These are phyloP conservation scores for Penicillium paxilli DNA, from an alignment of 495 filamentous ascomycete genomes.

Conservation along the genomic window DNA sequence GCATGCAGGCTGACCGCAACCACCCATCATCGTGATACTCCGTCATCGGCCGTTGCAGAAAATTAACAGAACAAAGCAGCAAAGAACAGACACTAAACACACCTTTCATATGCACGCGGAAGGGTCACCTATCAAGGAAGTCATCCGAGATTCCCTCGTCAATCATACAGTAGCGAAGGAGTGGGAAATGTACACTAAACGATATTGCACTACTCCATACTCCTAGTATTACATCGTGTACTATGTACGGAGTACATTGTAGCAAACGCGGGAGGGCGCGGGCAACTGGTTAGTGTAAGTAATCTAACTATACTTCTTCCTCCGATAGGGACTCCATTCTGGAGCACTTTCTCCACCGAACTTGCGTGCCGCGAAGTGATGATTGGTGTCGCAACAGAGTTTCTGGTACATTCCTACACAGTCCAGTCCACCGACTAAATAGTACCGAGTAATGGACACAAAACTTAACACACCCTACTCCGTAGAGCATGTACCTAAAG, in stretches of 20 bases:
- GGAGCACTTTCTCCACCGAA: background rate
- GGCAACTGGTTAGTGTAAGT: background rate
- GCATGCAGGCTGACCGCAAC: conserved; percentile 28
- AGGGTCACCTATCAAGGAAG: conserved; percentile 25
- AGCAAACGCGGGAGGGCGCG: background rate
- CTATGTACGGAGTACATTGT: background rate
- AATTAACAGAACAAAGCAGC: too few relatives aligned
- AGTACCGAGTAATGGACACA: background rate
- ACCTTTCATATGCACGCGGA: conserved; percentile 16
- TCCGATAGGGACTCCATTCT: background rate
- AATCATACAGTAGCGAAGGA: background rate
- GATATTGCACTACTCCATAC: too few relatives aligned
- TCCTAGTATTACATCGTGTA: too few relatives aligned
- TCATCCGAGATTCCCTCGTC: conserved; percentile 10
- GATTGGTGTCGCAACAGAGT: background rate
- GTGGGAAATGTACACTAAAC: background rate
- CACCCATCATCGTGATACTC: conserved; percentile 23
- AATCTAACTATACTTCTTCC: conserved; percentile 1
- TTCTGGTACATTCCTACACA: background rate
- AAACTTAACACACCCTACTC: too few relatives aligned
- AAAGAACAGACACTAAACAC: too few relatives aligned
- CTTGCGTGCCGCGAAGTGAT: background rate
- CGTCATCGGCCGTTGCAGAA: conserved; percentile 12
- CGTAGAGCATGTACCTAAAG: background rate
- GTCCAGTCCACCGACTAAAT: background rate